phyloP scores from a whole-genome alignment of 306 rosid species.

The Elaeagnus macrophylla region DNA sequence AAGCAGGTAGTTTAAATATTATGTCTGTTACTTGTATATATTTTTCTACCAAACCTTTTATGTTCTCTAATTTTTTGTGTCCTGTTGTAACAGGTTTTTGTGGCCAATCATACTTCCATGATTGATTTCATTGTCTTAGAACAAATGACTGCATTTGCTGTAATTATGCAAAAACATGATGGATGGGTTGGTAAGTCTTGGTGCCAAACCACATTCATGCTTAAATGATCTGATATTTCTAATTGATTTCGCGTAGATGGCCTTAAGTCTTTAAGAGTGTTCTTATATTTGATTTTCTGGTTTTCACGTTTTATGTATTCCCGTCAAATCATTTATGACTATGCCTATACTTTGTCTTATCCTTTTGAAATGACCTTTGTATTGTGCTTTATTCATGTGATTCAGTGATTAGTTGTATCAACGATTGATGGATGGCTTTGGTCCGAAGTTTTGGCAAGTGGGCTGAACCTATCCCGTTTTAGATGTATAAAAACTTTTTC shows the following conservation, averaged over 20 bases:
- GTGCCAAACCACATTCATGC: background rate
- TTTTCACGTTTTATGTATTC: background rate
- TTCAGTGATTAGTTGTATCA: no score
- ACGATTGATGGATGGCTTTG: no score
- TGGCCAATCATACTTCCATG: slow-evolving; percentile 96
- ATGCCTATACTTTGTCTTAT: background rate
- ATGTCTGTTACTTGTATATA: no score
- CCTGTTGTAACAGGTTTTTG: slow-evolving; percentile 58
- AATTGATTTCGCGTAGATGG: no score
- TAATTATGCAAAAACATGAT: slow-evolving; percentile 95
- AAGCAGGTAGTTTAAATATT: slow-evolving; percentile 42
- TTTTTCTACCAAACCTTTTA: no score
- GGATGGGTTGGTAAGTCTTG: slow-evolving; percentile 96
- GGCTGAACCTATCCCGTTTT: no score
- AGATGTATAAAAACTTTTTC: no score
- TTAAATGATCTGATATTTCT: no score
- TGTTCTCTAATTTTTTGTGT: no score
- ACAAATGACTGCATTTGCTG: slow-evolving; percentile 99
- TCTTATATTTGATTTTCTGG: background rate
- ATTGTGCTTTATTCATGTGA: no score
- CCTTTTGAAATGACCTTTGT: background rate
- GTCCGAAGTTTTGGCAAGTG: no score
- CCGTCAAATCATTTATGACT: background rate
- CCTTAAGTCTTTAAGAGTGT: no score
- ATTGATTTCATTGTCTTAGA: slow-evolving; percentile 91